Conservation (phyloP, 2,329 filamentous ascomycete genomes). For the Alternaria brassicae region DNA sequence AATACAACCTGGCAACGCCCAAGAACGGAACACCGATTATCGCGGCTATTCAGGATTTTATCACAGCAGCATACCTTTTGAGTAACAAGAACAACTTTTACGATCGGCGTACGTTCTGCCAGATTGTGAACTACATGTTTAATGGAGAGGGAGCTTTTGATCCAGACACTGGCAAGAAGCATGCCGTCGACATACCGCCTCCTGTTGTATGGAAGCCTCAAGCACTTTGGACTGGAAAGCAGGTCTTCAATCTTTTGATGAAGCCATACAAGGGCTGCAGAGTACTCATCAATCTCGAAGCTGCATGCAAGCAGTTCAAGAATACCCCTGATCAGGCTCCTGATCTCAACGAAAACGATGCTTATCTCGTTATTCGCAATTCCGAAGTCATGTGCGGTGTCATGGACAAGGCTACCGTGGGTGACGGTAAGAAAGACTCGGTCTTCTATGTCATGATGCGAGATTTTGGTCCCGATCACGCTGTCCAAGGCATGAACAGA, state of each 20-base stretch:
- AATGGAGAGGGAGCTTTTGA: constrained; percentile 66
- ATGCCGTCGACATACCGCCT: constrained; percentile 81
- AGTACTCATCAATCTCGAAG: constrained; percentile 89
- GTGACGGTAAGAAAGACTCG: constrained; percentile 95
- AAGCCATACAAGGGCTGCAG: constrained; percentile 83
- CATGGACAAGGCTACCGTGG: constrained; percentile 99
- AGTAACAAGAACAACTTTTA: constrained; percentile 94
- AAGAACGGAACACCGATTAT: constrained; percentile 99
- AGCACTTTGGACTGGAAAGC: constrained; percentile 94
- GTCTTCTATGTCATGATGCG: constrained; percentile 96
- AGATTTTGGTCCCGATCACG: constrained; percentile 90
- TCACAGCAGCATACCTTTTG: constrained; percentile 89
- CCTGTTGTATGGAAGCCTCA: constrained; percentile 87
- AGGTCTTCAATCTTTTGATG: constrained; percentile 92
- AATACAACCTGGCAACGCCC: constrained; percentile 92
- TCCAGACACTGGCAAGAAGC: constrained; percentile 56
- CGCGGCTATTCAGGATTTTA: constrained; percentile 99
- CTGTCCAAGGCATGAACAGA: constrained; percentile 91
- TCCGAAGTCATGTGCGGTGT: constrained; percentile 96
- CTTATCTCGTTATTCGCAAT: constrained; percentile 91
- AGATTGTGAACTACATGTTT: constrained; percentile 94
- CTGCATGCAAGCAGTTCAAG: constrained; percentile 84
- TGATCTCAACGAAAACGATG: constrained; percentile 76
- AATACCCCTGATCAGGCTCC: constrained; percentile 71
- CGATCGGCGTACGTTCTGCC: constrained; percentile 85